Evolutionary conservation across 129 eudicot genomes (phyloP).

Genomic region (Mikania micrantha): DNA sequence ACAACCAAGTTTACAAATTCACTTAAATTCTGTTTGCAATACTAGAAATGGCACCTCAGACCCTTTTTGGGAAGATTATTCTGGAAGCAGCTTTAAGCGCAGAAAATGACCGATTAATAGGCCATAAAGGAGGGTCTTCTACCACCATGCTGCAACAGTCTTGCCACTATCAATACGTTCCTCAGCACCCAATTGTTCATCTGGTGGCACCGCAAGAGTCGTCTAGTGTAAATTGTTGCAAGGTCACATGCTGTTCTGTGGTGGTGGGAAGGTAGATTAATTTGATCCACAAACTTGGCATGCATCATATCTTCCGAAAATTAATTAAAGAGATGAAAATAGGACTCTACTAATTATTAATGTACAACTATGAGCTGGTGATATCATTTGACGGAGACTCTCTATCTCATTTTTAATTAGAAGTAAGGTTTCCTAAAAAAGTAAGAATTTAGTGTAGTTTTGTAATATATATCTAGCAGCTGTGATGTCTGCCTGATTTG

Average conservation of each 20-base stretch:
- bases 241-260: conserved; percentile 1
- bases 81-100: conserved; percentile 18
- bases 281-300: not conserved
- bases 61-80: conserved; percentile 15
- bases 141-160: conserved; percentile 25
- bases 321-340: not conserved
- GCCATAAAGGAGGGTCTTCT: conserved; percentile 17
- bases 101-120: conserved; percentile 15
- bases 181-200: conserved; percentile 29
- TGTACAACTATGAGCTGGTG: too few species aligned
- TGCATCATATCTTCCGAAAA: too few species aligned
- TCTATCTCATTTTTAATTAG: too few species aligned
- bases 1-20: conserved; percentile 6
- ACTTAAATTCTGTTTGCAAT: not conserved
- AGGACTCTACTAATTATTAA: not conserved
- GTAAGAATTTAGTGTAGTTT: too few species aligned
- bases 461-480: not conserved
- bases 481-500: conserved; percentile 2
- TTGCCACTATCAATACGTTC: conserved; percentile 40
- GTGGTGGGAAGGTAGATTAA: conserved; percentile 16
- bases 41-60: conserved; percentile 28
- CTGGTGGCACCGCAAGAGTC: conserved; percentile 3
- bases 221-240: conserved; percentile 4
- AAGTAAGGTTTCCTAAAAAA: too few species aligned
- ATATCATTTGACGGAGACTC: too few species aligned